Evolutionary conservation across 148 eudicot genomes (phyloP), one percentile per base, ranked within the genome.

Genomic region (Agrostemma githago): DNA sequence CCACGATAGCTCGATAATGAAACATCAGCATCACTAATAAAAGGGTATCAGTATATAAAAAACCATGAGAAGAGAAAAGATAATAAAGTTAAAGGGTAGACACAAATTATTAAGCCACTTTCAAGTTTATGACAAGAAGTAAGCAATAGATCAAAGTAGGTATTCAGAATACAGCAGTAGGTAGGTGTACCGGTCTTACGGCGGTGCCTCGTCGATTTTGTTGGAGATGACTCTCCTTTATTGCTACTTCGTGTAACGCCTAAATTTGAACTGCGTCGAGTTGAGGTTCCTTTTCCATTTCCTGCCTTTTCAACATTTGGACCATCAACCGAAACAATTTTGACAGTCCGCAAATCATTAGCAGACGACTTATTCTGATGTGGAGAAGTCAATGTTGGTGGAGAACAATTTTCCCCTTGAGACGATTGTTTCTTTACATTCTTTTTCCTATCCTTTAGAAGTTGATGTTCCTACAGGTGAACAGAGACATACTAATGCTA

Each of bases 381-480:
- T 66, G 85, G 73, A 71, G 79, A 72, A 70, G 82, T 67, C 51
- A 79, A 72, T 66, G 87, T 79, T 17, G 83, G 21, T 41, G 85
- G 60, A 74, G 91, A 70, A 80, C 74, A 80, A 70, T 74, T 83
- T 82, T 96, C 97, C 60, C 83, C 89, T 76, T 84, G 90, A 72
- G 85, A 78, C 60, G 83, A 75, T 70, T 87, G 85, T 74, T 86
- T 92, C 71, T 85, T 89, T 66, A 77, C 85, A 74, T 79, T 83
- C 88, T 89, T 96, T 61, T 88, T 92, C 68, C 94, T 84, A 74
- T 96, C 99, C 79, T 89, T 96, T 73, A 85, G 69, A 44, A 96
- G 92, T 86, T 96, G 99, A 82, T 85, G 89, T 77, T 85, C 99
- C 99, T 96, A 66, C 80, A 92, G 42, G 71, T 40, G 66, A 77